Evolutionary conservation across 768 basidiomycete species (phyloP).

Genomic region (Hydnum rufescens): DNA sequence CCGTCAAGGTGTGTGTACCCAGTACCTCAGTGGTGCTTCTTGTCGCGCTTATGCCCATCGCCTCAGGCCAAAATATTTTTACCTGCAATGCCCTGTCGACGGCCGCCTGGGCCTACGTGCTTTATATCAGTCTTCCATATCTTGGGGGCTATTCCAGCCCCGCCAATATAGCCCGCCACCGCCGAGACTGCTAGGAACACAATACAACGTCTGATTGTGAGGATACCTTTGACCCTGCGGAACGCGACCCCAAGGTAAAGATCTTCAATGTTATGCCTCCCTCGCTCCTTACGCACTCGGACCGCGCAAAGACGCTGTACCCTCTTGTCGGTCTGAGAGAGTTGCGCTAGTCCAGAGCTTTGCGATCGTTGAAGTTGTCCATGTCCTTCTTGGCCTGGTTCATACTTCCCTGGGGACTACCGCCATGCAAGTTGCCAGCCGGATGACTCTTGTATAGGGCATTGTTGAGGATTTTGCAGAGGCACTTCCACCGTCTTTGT

Average conservation of each 20-base stretch:
- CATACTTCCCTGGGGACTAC: constrained; percentile 59
- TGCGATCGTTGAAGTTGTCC: constrained; percentile 68
- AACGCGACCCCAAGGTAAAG: not conserved
- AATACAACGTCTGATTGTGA: not conserved
- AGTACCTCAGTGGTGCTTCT: too few relatives aligned
- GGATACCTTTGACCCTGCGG: not conserved
- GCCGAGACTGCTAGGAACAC: too few relatives aligned
- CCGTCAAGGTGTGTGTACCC: too few relatives aligned
- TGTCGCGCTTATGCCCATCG: too few relatives aligned
- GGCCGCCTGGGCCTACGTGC: constrained; percentile 54
- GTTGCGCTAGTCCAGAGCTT: constrained; percentile 65
- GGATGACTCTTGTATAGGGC: constrained; percentile 74
- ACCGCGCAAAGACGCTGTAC: constrained; percentile 37
- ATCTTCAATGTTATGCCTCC: constrained; percentile 2
- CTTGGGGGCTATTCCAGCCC: constrained; percentile 21
- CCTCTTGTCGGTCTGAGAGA: constrained; percentile 34
- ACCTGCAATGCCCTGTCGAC: constrained; percentile 61
- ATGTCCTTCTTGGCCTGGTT: constrained; percentile 63
- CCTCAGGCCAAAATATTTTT: too few relatives aligned
- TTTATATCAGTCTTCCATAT: constrained; percentile 37
- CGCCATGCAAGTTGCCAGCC: constrained; percentile 54
- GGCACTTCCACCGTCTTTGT: constrained; percentile 23
- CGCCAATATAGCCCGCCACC: not conserved
- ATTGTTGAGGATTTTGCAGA: constrained; percentile 42
- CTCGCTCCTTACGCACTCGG: constrained; percentile 18